Evolutionary conservation across 2,329 filamentous ascomycete species (phyloP), one percentile per base, ranked within the genome.

Genomic region (Microdochium bolleyi): DNA sequence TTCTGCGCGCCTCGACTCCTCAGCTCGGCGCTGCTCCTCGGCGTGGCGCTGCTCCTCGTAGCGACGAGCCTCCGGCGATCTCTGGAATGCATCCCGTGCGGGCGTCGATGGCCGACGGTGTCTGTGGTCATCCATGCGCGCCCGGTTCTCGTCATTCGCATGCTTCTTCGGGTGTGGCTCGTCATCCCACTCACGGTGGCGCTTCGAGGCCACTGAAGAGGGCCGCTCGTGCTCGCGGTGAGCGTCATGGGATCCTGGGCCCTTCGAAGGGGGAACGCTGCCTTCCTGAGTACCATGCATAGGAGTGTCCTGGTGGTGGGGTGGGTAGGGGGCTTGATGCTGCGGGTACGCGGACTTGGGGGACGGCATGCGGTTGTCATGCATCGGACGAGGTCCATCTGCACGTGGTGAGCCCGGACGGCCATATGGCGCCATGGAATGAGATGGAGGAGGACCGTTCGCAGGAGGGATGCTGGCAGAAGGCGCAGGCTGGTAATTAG

Each of bases 131-230:
- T 96, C 91, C 59, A 96, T 77, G 52, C 90, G 88, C 54, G 89
- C 89, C 46, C 92, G 85, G 58, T 81, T 90, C 68, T 96, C 92
- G 4, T 97, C 92, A 38, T 85, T 95, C 10, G 89, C 86, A 56
- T 88, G 84, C 73, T 96, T 96, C 75, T 96, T 95, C 48, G 78
- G 77, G 3, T 84, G 73, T 22, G 82, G 74, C 34, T 95, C 90
- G 34, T 92, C 87, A 60, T 97, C 94, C 92, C 94, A 96, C 64
- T 97, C 94, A 49, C 92, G 85, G 67, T 85, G 80, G 54, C 94
- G 83, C 78, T 99, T 99, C 53, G 87, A 83, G 3, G 81, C 82
- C 11, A 89, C 87, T 37, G 90, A 95, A 1, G 86, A 72, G 19
- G 91, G 89, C n/a, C 91, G 82, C 53, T 95, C 87, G 56, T 76